Percentiles rank a stretch among this genome's conserved stretches.
phyloP scores from a whole-genome alignment of 176 grass and related monocot genomes.

The Oryza longistaminata region DNA sequence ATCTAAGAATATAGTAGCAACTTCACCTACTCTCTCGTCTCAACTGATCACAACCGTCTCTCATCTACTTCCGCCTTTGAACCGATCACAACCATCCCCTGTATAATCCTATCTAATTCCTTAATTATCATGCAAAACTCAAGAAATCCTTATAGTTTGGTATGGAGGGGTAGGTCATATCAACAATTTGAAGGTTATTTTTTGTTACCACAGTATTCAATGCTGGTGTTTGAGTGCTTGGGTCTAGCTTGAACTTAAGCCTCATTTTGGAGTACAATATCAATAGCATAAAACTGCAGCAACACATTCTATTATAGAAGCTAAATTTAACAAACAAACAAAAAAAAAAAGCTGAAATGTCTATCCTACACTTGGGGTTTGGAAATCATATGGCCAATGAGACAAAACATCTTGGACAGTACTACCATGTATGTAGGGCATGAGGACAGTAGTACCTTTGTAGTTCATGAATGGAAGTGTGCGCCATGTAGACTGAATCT shows the following conservation, averaged over 20 bases:
- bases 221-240: background rate
- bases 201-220: background rate
- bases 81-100: too few species aligned
- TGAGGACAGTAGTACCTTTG: background rate
- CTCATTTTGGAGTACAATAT: background rate
- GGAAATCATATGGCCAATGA: background rate
- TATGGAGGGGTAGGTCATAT: too few species aligned
- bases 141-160: too few species aligned
- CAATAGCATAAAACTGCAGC: background rate
- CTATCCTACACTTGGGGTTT: background rate
- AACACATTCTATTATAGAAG: background rate
- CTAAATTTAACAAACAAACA: background rate
- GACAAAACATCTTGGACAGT: background rate
- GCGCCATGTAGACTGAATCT: slow-evolving; percentile 19
- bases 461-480: background rate
- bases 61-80: too few species aligned
- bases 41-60: too few species aligned
- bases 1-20: too few species aligned
- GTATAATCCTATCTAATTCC: too few species aligned
- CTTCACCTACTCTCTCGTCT: too few species aligned
- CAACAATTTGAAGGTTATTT: background rate
- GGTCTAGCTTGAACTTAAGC: background rate
- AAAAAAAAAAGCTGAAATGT: background rate
- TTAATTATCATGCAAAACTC: too few species aligned
- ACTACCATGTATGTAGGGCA: background rate